Conservation (phyloP, 345 rosid species). For the Brassica juncea region DNA sequence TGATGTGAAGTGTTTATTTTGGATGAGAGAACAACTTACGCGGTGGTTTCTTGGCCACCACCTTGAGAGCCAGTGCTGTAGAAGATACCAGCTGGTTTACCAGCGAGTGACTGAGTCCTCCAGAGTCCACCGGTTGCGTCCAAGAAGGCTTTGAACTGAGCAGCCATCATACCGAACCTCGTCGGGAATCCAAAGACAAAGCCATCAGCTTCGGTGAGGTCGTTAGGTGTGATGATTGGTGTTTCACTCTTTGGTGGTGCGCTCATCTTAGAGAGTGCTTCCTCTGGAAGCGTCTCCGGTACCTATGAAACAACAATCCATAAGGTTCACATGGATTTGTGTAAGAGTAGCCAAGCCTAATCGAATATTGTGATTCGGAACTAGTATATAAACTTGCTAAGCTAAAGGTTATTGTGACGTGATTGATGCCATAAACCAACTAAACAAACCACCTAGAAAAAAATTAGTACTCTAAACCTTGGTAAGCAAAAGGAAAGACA, state of each 20-base stretch:
- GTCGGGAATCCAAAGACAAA: slow-evolving; percentile 94
- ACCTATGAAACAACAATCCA: slow-evolving; percentile 48
- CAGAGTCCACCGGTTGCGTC: slow-evolving; percentile 95
- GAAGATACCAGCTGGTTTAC: slow-evolving; percentile 96
- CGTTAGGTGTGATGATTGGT: slow-evolving; percentile 70
- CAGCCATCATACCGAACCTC: slow-evolving; percentile 98
- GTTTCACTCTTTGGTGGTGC: slow-evolving; percentile 87
- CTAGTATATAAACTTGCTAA: too few species aligned
- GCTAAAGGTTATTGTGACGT: too few species aligned
- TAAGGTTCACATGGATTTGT: slow-evolving; percentile 3
- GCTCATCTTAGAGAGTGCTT: slow-evolving; percentile 81
- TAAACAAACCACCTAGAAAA: background rate
- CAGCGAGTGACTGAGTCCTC: slow-evolving; percentile 93
- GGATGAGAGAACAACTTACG: slow-evolving; percentile 57
- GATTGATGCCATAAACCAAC: background rate
- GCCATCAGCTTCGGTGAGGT: slow-evolving; percentile 91
- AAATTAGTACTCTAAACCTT: background rate
- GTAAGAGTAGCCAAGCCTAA: background rate
- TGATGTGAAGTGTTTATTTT: slow-evolving; percentile 3
- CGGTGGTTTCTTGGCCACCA: slow-evolving; percentile 97
- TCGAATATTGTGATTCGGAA: background rate
- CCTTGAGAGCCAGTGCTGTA: slow-evolving; percentile 99
- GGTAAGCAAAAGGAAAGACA: too few species aligned
- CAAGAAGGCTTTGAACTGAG: slow-evolving; percentile 93
- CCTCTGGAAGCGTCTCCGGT: slow-evolving; percentile 84